Base-by-base conservation (phyloP, 2,329 filamentous ascomycete genomes). In the Colletotrichum sp. region DNA sequence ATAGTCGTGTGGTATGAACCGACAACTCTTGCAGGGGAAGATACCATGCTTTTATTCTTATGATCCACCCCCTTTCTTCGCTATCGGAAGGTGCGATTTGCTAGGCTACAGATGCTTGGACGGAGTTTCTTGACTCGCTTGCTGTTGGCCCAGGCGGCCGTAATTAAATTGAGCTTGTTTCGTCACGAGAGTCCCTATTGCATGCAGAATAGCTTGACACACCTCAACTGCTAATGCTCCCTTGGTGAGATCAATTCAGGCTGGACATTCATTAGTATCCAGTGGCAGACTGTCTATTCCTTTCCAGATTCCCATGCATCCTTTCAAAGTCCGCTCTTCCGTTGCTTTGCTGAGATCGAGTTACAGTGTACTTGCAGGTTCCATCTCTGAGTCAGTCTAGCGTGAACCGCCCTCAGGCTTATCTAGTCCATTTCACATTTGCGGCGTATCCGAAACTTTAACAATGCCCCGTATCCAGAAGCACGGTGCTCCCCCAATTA, bases 221-320 rank as follows among this genome's bases (percentile, higher is more conserved):
- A 18, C n/a, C 12, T 0, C 39, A 1, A n/a, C 9, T n/a, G 18
- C 9, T 12, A 6, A n/a, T 48, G 18, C 18, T 6, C 7, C 34
- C 34, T 36, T 36, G 0, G 9, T 0, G 39, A n/a, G 18, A 48
- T 48, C 1, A n/a, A 22, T n/a, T 48, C 43, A 48, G 18, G 43
- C 18, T 22, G 18, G 43, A 0, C 0, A n/a, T 48, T n/a, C 18
- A 3, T 43, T 3, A 43, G 18, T 5, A n/a, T n/a, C 39, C 2
- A 43, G 8, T 43, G 16, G 1, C 1, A 6, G 5, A 43, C 8
- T 43, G 8, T 48, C 39, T 12, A n/a, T 48, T 48, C 18, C 18
- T 4, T 48, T 0, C 18, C 43, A 48, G 5, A 13, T 48, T 12
- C 18, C 0, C 43, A 18, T 48, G 43, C 43, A 12, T 48, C 18